These are phyloP conservation scores for Fraxinus latifolia DNA, from an alignment of 305 asterid species.

Conservation along the genomic window DNA sequence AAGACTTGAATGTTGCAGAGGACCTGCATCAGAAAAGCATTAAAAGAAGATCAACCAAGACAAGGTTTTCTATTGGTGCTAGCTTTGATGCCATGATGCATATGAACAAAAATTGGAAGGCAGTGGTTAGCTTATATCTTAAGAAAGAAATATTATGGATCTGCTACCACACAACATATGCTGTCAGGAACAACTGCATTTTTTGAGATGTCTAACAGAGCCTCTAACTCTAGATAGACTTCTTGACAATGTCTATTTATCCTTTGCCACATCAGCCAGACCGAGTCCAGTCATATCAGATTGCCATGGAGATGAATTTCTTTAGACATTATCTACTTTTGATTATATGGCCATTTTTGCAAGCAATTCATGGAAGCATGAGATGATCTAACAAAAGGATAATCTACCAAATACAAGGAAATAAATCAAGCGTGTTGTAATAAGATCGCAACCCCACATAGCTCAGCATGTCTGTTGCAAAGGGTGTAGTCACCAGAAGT, in stretches of 20 bases:
- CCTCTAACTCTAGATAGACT: neutral
- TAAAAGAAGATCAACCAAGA: slow-evolving; percentile 18
- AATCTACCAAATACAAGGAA: slow-evolving; percentile 18
- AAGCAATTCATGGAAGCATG: neutral
- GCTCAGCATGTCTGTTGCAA: neutral
- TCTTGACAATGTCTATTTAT: neutral
- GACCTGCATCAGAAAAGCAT: slow-evolving; percentile 51
- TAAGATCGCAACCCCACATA: slow-evolving; percentile 20
- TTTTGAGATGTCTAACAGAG: neutral
- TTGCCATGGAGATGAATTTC: neutral
- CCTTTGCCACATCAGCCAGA: neutral
- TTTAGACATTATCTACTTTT: neutral
- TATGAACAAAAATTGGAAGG: slow-evolving; percentile 6
- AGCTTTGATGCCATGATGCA: slow-evolving; percentile 17
- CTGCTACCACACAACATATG: slow-evolving; percentile 5
- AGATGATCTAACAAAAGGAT: slow-evolving; percentile 3
- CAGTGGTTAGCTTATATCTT: slow-evolving; percentile 11
- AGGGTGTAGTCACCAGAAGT: slow-evolving; percentile 14
- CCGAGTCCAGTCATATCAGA: neutral
- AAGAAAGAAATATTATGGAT: slow-evolving; percentile 12
- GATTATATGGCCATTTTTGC: neutral
- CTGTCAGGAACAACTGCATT: slow-evolving; percentile 3
- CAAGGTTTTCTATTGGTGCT: slow-evolving; percentile 5
- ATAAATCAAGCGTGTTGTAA: slow-evolving; percentile 1
- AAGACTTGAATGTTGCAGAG: slow-evolving; percentile 94